Evolutionary conservation across 2,329 filamentous ascomycete species (phyloP).

Genomic region (Sporothrix brasiliensis): DNA sequence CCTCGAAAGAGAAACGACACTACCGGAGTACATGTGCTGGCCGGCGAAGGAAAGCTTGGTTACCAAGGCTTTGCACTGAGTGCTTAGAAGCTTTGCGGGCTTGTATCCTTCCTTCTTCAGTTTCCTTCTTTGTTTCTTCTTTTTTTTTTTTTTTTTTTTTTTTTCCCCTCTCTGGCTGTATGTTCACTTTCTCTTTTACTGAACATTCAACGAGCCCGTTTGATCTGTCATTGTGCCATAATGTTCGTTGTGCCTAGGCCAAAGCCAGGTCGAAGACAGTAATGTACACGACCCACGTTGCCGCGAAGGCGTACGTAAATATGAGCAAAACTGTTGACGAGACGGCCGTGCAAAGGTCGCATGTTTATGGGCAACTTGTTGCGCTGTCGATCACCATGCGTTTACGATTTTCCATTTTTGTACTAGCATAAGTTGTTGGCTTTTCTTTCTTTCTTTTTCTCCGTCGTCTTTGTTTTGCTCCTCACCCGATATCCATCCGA

Average conservation of each 20-base stretch:
- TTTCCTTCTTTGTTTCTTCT: not conserved
- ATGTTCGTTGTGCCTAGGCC: not conserved
- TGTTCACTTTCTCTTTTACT: not conserved
- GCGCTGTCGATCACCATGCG: not conserved
- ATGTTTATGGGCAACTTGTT: not conserved
- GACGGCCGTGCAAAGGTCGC: not conserved
- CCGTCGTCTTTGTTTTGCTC: not conserved
- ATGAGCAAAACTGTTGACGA: not conserved
- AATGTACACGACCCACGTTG: not conserved
- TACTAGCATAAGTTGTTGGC: not conserved
- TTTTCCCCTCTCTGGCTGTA: not conserved
- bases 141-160: not conserved
- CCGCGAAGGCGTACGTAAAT: not conserved
- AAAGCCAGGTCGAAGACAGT: conserved; percentile 3
- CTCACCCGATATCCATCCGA: no score
- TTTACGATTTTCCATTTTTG: conserved; percentile 9
- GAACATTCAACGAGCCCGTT: no score
- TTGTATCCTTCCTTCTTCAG: not conserved
- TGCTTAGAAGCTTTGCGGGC: not conserved
- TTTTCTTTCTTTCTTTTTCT: not conserved
- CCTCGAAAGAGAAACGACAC: not conserved
- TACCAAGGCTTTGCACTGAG: no score
- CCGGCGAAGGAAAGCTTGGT: no score
- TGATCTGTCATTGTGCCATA: no score
- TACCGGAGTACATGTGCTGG: no score